A percentile compares a stretch with the other conserved stretches of the same genome.
Evolutionary conservation across 2,329 filamentous ascomycete species (phyloP).

Genomic region (Trichoderma oligosporum): DNA sequence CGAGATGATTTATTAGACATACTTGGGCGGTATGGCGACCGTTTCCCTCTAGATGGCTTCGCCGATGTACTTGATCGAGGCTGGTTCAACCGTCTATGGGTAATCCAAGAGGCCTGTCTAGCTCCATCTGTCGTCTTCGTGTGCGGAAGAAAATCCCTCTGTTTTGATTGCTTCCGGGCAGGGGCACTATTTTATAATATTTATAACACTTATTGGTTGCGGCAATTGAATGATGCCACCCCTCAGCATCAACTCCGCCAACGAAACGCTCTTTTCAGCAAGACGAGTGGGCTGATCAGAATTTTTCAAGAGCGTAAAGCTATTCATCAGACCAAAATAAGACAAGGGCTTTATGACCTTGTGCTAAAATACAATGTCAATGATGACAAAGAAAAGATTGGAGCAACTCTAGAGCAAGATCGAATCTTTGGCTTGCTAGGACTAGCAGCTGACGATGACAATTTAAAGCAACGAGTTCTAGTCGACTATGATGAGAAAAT

Average conservation of each 20-base stretch:
- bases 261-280: constrained; percentile 25
- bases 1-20: constrained; percentile 29
- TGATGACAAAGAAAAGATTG: constrained; percentile 25
- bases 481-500: constrained; percentile 20
- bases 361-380: constrained; percentile 33
- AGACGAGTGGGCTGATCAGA: constrained; percentile 24
- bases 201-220: constrained; percentile 31
- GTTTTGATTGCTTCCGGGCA: constrained; percentile 28
- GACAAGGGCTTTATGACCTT: constrained; percentile 27
- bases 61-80: constrained; percentile 28
- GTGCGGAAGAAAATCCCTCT: constrained; percentile 28
- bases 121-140: constrained; percentile 25
- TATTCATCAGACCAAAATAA: constrained; percentile 25
- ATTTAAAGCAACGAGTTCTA: constrained; percentile 13
- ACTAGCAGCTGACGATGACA: constrained; percentile 26
- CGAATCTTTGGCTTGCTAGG: constrained; percentile 34
- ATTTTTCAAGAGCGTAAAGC: constrained; percentile 31
- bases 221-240: constrained; percentile 8
- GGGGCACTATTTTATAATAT: constrained; percentile 30
- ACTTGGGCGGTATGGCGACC: constrained; percentile 23
- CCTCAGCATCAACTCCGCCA: constrained; percentile 20
- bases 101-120: constrained; percentile 34
- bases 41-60: constrained; percentile 28
- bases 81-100: constrained; percentile 36
- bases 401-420: constrained; percentile 29